Conservation (phyloP, 108 stramenopile genomes). For the Halocafeteria seosinensis region DNA sequence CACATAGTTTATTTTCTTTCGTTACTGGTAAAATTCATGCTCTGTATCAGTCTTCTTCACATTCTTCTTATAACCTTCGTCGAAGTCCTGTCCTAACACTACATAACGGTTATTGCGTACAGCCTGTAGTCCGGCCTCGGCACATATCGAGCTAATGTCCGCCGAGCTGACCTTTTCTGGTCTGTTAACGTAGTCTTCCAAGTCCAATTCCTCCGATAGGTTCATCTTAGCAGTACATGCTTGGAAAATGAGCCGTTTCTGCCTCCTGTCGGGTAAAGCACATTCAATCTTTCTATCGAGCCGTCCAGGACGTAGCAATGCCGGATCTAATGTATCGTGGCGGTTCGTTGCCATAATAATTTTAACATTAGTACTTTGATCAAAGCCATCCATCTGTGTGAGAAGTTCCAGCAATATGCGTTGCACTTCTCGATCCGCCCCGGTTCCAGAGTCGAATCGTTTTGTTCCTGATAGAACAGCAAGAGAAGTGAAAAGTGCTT, state of each 20-base stretch:
- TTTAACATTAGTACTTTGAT: slow-evolving; percentile 96
- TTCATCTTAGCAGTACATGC: slow-evolving; percentile 96
- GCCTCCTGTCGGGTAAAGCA: slow-evolving; percentile 87
- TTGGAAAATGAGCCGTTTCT: slow-evolving; percentile 98
- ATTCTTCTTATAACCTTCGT: slow-evolving; percentile 92
- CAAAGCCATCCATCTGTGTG: slow-evolving; percentile 99
- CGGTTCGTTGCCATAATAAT: slow-evolving; percentile 99
- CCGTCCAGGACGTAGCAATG: slow-evolving; percentile 86
- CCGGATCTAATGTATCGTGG: slow-evolving; percentile 94
- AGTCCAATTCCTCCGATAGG: slow-evolving; percentile 76
- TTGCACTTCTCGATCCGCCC: slow-evolving; percentile 96
- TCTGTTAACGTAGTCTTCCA: slow-evolving; percentile 95
- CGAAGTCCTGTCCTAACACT: slow-evolving; percentile 89
- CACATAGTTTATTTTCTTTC: no score
- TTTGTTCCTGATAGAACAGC: no score
- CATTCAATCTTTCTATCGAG: slow-evolving; percentile 99
- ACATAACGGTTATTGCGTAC: slow-evolving; percentile 96
- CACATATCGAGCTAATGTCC: slow-evolving; percentile 80
- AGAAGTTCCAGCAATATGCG: slow-evolving; percentile 90
- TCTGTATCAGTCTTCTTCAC: slow-evolving; percentile 91
- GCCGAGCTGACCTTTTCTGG: slow-evolving; percentile 87
- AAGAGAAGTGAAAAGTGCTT: no score
- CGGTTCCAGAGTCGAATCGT: slow-evolving; percentile 95
- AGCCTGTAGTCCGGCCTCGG: slow-evolving; percentile 92
- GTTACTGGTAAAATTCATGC: slow-evolving; percentile 65